Conservation (phyloP, 2,329 filamentous ascomycete species). For the Fusarium tricinctum region DNA sequence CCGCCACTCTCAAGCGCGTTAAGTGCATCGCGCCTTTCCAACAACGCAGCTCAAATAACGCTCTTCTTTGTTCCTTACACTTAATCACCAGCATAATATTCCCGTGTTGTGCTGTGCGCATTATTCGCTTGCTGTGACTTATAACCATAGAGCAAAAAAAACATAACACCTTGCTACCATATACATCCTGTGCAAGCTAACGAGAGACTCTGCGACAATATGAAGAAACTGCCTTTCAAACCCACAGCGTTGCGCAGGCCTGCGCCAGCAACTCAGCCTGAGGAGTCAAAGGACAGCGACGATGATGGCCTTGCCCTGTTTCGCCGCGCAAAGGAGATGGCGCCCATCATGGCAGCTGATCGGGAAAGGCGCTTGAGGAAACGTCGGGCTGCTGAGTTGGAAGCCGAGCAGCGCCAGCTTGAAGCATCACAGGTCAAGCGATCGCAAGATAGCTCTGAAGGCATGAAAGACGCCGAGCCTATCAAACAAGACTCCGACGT, state of each 20-base stretch:
- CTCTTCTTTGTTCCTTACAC: constrained; percentile 2
- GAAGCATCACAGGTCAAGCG: constrained; percentile 42
- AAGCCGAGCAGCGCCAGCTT: constrained; percentile 36
- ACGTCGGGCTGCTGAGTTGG: constrained; percentile 43
- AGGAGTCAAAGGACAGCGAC: constrained; percentile 42
- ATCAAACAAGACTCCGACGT: constrained; percentile 1
- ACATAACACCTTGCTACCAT: constrained; percentile 22
- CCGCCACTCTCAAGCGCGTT: constrained; percentile 33
- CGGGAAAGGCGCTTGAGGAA: constrained; percentile 52
- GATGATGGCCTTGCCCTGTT: constrained; percentile 63
- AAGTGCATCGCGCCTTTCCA: constrained; percentile 32
- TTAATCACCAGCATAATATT: constrained; percentile 5
- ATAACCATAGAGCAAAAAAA: constrained; percentile 12
- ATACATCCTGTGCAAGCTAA: constrained; percentile 23
- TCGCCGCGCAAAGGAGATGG: constrained; percentile 64
- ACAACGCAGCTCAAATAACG: not conserved
- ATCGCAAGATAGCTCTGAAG: constrained; percentile 37
- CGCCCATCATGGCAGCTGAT: constrained; percentile 60
- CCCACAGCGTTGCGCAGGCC: constrained; percentile 60
- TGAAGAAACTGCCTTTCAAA: constrained; percentile 65
- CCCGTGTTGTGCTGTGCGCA: not conserved
- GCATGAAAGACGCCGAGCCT: constrained; percentile 11
- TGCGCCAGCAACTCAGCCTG: constrained; percentile 42
- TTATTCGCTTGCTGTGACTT: constrained; percentile 2
- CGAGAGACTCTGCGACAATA: constrained; percentile 36